Evolutionary conservation across 495 filamentous ascomycete species (phyloP).

Genomic region (Pyrenopolyporus hunteri): DNA sequence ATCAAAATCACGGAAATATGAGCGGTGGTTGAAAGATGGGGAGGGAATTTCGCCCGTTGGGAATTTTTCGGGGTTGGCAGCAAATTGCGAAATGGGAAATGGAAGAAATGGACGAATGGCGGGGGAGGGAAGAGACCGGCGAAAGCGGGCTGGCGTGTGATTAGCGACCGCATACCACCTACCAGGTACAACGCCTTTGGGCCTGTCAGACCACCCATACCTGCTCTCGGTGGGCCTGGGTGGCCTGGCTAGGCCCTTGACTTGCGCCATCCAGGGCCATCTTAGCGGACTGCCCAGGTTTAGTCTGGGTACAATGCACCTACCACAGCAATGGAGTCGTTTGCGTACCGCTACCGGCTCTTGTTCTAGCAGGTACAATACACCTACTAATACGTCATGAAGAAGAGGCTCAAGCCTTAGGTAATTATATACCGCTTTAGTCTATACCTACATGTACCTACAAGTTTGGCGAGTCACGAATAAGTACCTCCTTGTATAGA

Average conservation of each 20-base stretch:
- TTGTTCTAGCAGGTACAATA: not conserved
- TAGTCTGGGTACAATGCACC: too few species aligned
- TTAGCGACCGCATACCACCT: slow-evolving; percentile 7
- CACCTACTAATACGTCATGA: slow-evolving; percentile 7
- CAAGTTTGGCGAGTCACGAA: not conserved
- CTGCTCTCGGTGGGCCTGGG: not conserved
- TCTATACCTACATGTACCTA: too few species aligned
- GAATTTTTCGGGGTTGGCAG: slow-evolving; percentile 22
- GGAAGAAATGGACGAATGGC: slow-evolving; percentile 19
- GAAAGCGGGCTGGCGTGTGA: slow-evolving; percentile 27
- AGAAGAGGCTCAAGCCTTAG: not conserved
- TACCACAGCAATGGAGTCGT: too few species aligned
- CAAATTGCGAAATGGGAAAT: slow-evolving; percentile 19
- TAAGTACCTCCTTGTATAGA: too few species aligned
- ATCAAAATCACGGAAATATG: slow-evolving; percentile 25
- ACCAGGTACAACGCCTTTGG: too few species aligned
- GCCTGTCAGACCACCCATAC: slow-evolving; percentile 1
- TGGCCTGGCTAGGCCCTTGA: not conserved
- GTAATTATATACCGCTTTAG: too few species aligned
- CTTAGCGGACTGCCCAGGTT: not conserved
- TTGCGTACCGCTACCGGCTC: too few species aligned
- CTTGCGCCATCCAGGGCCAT: too few species aligned
- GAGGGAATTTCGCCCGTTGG: slow-evolving; percentile 36
- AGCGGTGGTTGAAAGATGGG: slow-evolving; percentile 18
- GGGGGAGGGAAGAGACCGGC: slow-evolving; percentile 23